Conservation (phyloP, 371 early-diverging fungal species). For the Rhizopus arrhizus region DNA sequence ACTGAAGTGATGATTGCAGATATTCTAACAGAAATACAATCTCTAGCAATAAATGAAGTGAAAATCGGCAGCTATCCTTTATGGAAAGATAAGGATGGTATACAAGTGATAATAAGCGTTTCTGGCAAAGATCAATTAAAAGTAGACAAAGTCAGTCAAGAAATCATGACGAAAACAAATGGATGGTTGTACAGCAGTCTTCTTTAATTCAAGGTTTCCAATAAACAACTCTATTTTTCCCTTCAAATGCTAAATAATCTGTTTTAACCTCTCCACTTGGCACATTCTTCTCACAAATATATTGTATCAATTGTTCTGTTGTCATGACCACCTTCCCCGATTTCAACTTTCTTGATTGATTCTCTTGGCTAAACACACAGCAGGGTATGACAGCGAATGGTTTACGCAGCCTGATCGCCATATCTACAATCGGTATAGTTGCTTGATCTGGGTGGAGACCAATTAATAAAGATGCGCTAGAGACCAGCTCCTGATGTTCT, state of each 20-base stretch:
- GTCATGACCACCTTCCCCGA: constrained; percentile 49
- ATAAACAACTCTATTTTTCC: constrained; percentile 59
- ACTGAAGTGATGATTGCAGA: constrained; percentile 58
- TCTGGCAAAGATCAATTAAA: constrained; percentile 35
- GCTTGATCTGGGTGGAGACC: constrained; percentile 67
- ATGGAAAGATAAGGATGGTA: constrained; percentile 28
- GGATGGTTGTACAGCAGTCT: constrained; percentile 30
- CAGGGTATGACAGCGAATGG: constrained; percentile 66
- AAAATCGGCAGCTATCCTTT: constrained; percentile 71
- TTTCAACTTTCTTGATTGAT: constrained; percentile 41
- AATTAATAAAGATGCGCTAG: constrained; percentile 39
- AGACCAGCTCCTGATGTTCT: constrained; percentile 32
- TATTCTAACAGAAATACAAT: constrained; percentile 46
- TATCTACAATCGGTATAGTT: constrained; percentile 60
- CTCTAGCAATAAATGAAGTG: constrained; percentile 25
- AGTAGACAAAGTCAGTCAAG: constrained; percentile 26
- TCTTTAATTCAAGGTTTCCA: constrained; percentile 37
- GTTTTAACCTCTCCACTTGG: constrained; percentile 35
- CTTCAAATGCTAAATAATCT: constrained; percentile 60
- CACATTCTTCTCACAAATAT: constrained; percentile 38
- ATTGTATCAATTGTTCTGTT: constrained; percentile 56
- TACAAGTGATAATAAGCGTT: constrained; percentile 43
- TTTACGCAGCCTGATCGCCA: constrained; percentile 47
- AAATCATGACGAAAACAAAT: constrained; percentile 23
- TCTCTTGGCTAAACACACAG: constrained; percentile 62